phyloP scores from a whole-genome alignment of 371 early-diverging fungal species.

The Smittium culicis region DNA sequence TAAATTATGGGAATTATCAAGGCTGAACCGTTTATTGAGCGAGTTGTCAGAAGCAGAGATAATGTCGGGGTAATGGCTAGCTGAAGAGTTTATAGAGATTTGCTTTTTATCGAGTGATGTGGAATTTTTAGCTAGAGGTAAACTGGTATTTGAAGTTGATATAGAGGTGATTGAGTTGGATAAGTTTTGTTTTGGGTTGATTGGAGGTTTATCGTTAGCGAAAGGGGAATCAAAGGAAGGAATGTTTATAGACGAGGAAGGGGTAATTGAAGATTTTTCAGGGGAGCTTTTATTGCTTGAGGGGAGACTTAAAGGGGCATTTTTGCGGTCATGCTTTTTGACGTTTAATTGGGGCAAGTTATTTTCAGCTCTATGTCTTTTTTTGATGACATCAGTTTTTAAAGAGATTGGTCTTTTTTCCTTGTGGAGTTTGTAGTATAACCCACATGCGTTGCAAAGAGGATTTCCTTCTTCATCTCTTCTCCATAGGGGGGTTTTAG shows the following conservation, averaged over 20 bases:
- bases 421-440: conserved; percentile 83
- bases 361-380: conserved; percentile 53
- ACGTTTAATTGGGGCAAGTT: background rate
- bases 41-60: too few relatives aligned
- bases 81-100: too few relatives aligned
- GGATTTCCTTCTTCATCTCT: conserved; percentile 64
- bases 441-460: conserved; percentile 93
- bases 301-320: background rate
- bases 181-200: background rate
- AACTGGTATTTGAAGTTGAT: too few relatives aligned
- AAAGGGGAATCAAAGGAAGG: background rate
- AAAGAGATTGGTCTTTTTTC: conserved; percentile 61
- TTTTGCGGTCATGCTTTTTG: background rate
- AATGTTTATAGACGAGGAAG: background rate
- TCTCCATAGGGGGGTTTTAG: conserved; percentile 90
- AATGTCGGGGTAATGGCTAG: too few relatives aligned
- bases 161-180: too few relatives aligned
- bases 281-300: background rate
- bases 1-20: background rate
- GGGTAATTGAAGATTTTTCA: background rate
- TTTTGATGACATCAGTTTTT: conserved; percentile 69
- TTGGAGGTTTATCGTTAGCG: background rate
- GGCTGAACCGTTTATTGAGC: too few relatives aligned
- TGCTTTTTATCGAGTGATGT: too few relatives aligned
- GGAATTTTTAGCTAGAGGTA: too few relatives aligned